These are phyloP conservation scores for Penicillium angulare DNA, from an alignment of 495 filamentous ascomycete species.

Conservation along the genomic window DNA sequence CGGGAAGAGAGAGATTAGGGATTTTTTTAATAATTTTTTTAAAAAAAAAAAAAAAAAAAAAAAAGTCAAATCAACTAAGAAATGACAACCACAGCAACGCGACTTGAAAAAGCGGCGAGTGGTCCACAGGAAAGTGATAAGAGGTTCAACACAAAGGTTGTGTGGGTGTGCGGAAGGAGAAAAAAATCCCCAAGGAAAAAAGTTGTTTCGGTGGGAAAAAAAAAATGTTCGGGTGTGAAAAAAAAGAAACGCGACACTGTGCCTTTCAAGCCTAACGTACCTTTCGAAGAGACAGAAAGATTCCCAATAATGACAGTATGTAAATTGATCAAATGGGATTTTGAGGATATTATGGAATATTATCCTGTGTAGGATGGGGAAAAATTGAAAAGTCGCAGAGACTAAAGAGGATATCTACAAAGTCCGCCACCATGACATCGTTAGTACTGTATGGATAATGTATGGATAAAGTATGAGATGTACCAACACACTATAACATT, in stretches of 20 bases:
- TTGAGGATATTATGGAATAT: neutral
- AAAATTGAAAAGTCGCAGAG: neutral
- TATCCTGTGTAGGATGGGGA: too few species aligned
- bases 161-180: conserved; percentile 13
- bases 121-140: conserved; percentile 11
- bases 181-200: conserved; percentile 24
- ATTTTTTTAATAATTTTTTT: neutral
- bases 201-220: conserved; percentile 27
- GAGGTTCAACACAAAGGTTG: conserved; percentile 5
- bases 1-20: conserved; percentile 19
- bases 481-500: too few species aligned
- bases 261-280: too few species aligned
- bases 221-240: conserved; percentile 7
- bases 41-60: conserved; percentile 16
- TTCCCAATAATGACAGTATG: too few species aligned
- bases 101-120: conserved; percentile 24
- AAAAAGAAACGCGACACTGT: too few species aligned
- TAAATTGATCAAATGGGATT: neutral
- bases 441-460: neutral
- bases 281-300: too few species aligned
- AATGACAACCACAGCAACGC: conserved; percentile 25
- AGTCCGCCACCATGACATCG: conserved; percentile 18
- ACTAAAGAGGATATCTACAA: neutral
- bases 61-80: conserved; percentile 17
- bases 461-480: too few species aligned